A percentile compares a stretch with the other conserved stretches of the same genome.
Conservation (phyloP, 305 asterid species). For the Fraxinus platypoda region DNA sequence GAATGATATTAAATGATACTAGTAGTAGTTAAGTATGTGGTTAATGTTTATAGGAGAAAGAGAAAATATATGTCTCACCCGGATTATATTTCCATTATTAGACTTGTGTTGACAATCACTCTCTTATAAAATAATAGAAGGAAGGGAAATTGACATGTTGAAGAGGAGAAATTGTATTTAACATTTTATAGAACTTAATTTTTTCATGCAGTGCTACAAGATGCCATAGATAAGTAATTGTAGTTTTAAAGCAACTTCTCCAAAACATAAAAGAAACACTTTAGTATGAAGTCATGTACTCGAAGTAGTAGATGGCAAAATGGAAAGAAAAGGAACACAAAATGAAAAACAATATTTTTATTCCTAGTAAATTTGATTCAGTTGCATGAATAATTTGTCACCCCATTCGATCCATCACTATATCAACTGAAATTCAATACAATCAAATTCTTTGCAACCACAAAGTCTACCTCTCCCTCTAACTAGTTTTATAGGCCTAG, state of each 20-base stretch:
- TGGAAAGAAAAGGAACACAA: not conserved
- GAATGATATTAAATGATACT: not conserved
- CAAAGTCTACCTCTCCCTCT: not conserved
- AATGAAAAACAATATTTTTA: not conserved
- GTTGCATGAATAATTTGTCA: not conserved
- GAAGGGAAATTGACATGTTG: not conserved
- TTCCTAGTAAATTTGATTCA: not conserved
- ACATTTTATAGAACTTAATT: not conserved
- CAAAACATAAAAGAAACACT: not conserved
- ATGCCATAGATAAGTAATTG: not conserved
- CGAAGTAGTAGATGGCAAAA: not conserved
- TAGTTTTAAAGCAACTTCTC: not conserved
- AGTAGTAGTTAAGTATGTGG: not conserved
- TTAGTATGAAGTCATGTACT: not conserved
- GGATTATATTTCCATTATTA: not conserved
- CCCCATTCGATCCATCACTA: not conserved
- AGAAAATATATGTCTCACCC: not conserved
- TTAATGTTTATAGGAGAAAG: constrained; percentile 2
- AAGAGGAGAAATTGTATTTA: not conserved
- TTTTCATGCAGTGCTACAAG: not conserved
- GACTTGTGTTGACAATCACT: not conserved
- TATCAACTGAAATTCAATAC: not conserved
- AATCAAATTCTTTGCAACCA: not conserved
- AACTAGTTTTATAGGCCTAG: not conserved
- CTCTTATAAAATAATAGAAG: not conserved